These are phyloP conservation scores for Backusella psychrophila DNA, from an alignment of 192 early-diverging fungal genomes.

Conservation along the genomic window DNA sequence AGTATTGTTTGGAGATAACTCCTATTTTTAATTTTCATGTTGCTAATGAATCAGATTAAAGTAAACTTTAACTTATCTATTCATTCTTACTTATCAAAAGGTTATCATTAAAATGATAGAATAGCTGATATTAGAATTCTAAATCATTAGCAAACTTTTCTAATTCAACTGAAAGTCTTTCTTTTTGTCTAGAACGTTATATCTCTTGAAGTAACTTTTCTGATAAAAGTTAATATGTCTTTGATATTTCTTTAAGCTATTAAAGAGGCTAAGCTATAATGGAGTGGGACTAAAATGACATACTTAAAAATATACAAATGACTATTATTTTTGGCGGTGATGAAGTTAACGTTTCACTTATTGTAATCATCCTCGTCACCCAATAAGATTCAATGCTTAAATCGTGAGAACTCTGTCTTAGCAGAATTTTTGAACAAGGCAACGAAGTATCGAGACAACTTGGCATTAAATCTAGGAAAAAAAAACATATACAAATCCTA, in stretches of 20 bases:
- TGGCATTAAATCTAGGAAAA: not conserved
- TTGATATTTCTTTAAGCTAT: not conserved
- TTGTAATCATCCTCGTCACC: not conserved
- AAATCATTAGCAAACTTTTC: not conserved
- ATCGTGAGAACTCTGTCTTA: not conserved
- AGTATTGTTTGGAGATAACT: not conserved
- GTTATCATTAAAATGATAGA: not conserved
- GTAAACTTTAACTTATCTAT: not conserved
- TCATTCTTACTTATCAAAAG: not conserved
- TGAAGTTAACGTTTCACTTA: slow-evolving; percentile 1
- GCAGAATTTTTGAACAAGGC: not conserved
- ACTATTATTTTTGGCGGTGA: not conserved
- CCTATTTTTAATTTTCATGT: not conserved
- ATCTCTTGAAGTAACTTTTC: not conserved
- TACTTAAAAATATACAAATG: not conserved
- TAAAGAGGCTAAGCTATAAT: not conserved
- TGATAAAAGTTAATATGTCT: not conserved
- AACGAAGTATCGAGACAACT: not conserved
- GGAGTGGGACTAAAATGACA: not conserved
- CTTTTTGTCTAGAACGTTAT: not conserved
- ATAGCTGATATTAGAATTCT: not conserved
- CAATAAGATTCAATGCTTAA: not conserved
- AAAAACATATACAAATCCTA: not conserved
- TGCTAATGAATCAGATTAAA: not conserved
- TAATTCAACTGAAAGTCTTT: not conserved